Evolutionary conservation across 768 basidiomycete species (phyloP), one percentile per base, ranked within the genome.

Genomic region (Boletus rubescentipes): DNA sequence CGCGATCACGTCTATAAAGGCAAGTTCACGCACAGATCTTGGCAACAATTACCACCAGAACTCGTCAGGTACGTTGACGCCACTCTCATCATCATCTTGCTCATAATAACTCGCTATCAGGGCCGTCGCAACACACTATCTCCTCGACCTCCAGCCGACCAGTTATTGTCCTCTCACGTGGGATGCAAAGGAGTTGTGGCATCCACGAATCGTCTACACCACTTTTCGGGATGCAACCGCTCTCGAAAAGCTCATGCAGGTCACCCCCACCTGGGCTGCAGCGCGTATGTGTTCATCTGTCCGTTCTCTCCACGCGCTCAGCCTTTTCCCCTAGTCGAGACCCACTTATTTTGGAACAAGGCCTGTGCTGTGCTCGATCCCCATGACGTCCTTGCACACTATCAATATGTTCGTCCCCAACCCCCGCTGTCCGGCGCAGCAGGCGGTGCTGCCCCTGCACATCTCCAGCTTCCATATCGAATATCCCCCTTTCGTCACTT

Each of bases 271-370:
- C 49, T 89, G 86, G 86, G 70, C 72, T 43, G 62, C 62, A 34
- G 85, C 85, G 48, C 74, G 86, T 88, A 67, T 69, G 86, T 80
- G 18, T 46, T 6, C 32, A 8, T 6, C 7, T 45, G 18, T 46
- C 35, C 50, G 15, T 15, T 38, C 26, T 30, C 51, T 14, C 31
- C 12, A 47, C 40, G 29, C 56, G 55, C 54, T 61, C 53, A 63
- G 46, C 20, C 53, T 60, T 5, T 9, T 1, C 26, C 2, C 20
- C n/a, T 37, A 89, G 87, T 90, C 52, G 82, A 87, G 73, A 74
- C 76, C 9, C 87, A 89, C 72, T 68, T 77, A 16, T 89, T 87
- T 64, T 90, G 87, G 87, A 76, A 77, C 55, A 83, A 86, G 54
- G 86, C 84, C 1, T 77, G 81, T 51, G 65, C 77, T 4, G 66